A percentile compares a stretch with the other conserved stretches of the same genome.
Conservation (phyloP, 176 grass and related monocot species). For the Hordeum marinum region DNA sequence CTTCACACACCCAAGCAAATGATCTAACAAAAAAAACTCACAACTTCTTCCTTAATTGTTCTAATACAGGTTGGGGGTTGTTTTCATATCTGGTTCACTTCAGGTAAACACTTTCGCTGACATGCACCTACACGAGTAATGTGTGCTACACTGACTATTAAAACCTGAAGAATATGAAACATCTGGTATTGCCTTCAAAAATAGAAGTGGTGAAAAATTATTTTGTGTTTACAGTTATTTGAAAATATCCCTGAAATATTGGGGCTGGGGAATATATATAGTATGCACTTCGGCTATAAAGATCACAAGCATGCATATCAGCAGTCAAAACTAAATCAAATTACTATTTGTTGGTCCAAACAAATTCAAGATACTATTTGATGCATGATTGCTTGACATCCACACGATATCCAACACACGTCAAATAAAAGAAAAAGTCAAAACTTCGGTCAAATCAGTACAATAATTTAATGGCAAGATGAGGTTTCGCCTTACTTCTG, state of each 20-base stretch:
- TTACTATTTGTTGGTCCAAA: slow-evolving; percentile 12
- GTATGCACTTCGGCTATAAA: neutral
- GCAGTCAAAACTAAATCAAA: slow-evolving; percentile 15
- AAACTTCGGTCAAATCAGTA: slow-evolving; percentile 26
- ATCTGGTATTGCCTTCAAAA: neutral
- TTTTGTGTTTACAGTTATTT: neutral
- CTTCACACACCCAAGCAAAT: neutral
- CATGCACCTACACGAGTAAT: neutral
- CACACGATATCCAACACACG: slow-evolving; percentile 14
- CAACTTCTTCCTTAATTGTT: neutral
- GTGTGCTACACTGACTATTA: neutral
- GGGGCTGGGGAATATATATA: neutral
- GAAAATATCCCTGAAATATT: neutral
- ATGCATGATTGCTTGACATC: slow-evolving; percentile 39
- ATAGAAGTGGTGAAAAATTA: neutral
- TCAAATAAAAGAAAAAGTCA: slow-evolving; percentile 37
- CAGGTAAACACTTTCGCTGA: neutral
- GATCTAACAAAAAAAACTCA: neutral
- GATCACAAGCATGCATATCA: neutral
- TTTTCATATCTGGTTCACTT: slow-evolving; percentile 12
- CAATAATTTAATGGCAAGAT: slow-evolving; percentile 12
- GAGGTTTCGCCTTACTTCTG: neutral
- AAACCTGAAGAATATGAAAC: neutral
- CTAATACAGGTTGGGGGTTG: neutral
- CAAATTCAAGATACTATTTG: slow-evolving; percentile 21